phyloP scores from a whole-genome alignment of 2,329 filamentous ascomycete species.

The Fusarium sacchari region DNA sequence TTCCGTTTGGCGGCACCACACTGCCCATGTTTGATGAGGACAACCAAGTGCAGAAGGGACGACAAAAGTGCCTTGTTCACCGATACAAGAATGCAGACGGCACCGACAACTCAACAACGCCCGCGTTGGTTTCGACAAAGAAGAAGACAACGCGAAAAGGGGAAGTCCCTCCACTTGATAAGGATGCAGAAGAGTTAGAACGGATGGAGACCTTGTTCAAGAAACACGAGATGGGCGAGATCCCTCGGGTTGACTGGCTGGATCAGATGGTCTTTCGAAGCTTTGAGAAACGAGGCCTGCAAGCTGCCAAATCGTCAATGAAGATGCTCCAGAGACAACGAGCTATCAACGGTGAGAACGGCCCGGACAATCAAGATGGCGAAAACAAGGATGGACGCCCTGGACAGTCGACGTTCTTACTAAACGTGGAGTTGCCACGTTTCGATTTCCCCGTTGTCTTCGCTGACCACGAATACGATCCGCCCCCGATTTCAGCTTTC shows the following conservation, averaged over 20 bases:
- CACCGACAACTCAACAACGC: constrained; percentile 81
- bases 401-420: constrained; percentile 72
- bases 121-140: constrained; percentile 68
- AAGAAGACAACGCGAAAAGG: constrained; percentile 62
- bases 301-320: constrained; percentile 71
- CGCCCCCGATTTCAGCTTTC: constrained; percentile 82
- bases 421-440: constrained; percentile 90
- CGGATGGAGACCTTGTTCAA: constrained; percentile 91
- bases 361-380: constrained; percentile 42
- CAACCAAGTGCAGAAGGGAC: constrained; percentile 88
- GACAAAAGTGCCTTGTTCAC: constrained; percentile 90
- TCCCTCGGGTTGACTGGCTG: constrained; percentile 92
- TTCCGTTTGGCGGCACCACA: constrained; percentile 95
- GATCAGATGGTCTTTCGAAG: constrained; percentile 93
- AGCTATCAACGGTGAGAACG: constrained; percentile 52
- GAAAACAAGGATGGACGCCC: constrained; percentile 57
- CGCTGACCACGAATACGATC: constrained; percentile 90
- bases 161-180: constrained; percentile 65
- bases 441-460: constrained; percentile 98
- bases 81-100: constrained; percentile 87
- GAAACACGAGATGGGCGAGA: constrained; percentile 98
- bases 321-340: constrained; percentile 65
- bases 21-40: constrained; percentile 92
- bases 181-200: constrained; percentile 85
- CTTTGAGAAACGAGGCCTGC: constrained; percentile 79